Evolutionary conservation across 164 flowering plant genomes (phyloP), one percentile per base, ranked within the genome.

Genomic region (Nymphaea colorata): DNA sequence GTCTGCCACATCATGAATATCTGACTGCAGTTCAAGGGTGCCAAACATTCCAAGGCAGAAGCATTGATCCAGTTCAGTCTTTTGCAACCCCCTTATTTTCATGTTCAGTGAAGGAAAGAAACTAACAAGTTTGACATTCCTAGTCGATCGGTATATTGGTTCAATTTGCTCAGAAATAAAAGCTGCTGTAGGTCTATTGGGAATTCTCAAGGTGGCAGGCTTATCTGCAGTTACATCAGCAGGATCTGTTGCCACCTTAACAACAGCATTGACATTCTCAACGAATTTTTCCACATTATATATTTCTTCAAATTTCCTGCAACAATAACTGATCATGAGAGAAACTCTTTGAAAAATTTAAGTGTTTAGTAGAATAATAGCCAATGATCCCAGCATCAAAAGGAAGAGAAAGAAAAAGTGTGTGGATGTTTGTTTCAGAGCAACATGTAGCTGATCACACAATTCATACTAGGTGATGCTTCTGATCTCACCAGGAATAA

Each of bases 21-120:
- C 87, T 6, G 88, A 85, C 71, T 87, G 89, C 73, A 89, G 82
- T 71, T 86, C 84, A 6, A 92, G 79, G 61, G 86, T 76, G 43
- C 91, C 90, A 77, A 85, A 92, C 93, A 83, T 90, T 53, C 86
- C 95, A 84, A 87, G 74, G 75, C 99, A 95, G 51, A 87, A 82
- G 69, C 84, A 64, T 43, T 88, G 79, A 66, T 86, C 88, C 18
- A 68, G n/a, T 5, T 77, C 76, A 59, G 76, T 72, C 51, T 78
- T 79, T 45, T 79, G 55, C 55, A 47, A 5, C 47, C 74, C 74
- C 5, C 67, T 66, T 72, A 78, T 88, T 76, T 79, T 87, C 97
- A 90, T 88, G 67, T 90, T 90, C 65, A 87, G 84, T 18, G 99
- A 83, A 25, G 91, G 86, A 72, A 95, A 95, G 78, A 81, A 86